Conservation (phyloP, 2,329 filamentous ascomycete genomes). For the Huntiella omanensis region DNA sequence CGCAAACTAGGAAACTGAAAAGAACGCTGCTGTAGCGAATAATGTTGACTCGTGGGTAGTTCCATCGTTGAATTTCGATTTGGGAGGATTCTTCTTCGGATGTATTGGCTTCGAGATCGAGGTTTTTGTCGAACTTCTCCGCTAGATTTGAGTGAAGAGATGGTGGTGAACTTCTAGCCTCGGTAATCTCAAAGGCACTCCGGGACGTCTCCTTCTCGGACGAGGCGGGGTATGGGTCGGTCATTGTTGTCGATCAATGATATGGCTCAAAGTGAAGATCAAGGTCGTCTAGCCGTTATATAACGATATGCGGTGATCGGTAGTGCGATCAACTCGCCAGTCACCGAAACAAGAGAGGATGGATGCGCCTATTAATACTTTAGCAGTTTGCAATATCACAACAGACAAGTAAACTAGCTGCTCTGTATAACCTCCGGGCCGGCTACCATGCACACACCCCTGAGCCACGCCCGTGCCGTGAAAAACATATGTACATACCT, state of each 20-base stretch:
- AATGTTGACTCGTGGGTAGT: conserved; percentile 37
- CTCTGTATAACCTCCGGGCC: no score
- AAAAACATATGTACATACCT: no score
- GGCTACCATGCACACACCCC: no score
- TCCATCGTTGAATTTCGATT: conserved; percentile 36
- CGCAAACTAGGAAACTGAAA: conserved; percentile 44
- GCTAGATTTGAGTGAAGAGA: background rate
- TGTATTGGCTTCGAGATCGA: background rate
- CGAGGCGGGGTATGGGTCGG: background rate
- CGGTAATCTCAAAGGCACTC: no score
- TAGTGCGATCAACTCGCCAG: no score
- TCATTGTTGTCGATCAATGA: background rate
- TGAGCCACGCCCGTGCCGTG: no score
- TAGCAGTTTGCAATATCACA: no score
- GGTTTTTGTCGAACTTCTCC: conserved; percentile 5
- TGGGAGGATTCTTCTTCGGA: conserved; percentile 7
- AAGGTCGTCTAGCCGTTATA: background rate
- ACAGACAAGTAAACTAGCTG: no score
- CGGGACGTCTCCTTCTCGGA: background rate
- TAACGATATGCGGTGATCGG: background rate
- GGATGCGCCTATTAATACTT: no score
- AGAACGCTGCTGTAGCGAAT: conserved; percentile 40
- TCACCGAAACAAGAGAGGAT: no score
- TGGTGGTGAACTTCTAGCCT: background rate
- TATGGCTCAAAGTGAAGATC: background rate